Conservation (phyloP, 1,139 yeast genomes). For the Yamadazyma atlantica region DNA sequence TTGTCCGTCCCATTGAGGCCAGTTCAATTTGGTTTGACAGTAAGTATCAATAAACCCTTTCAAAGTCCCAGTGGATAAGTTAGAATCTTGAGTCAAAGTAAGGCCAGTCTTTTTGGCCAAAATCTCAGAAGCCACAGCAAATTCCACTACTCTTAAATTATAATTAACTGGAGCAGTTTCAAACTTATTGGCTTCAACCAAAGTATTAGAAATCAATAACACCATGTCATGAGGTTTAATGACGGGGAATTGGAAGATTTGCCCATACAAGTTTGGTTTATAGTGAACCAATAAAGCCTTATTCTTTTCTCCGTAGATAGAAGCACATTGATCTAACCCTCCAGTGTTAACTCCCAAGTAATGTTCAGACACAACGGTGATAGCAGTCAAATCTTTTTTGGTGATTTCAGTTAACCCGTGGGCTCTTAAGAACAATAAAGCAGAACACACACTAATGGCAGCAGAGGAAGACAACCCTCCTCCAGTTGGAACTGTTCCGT, state of each 20-base stretch:
- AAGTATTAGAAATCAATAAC: constrained; percentile 64
- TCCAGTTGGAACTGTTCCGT: constrained; percentile 73
- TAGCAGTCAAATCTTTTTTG: constrained; percentile 55
- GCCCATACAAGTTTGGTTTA: constrained; percentile 57
- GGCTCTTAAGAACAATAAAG: constrained; percentile 57
- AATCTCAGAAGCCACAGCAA: constrained; percentile 60
- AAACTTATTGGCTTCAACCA: constrained; percentile 62
- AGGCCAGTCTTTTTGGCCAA: constrained; percentile 51
- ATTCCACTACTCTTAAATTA: constrained; percentile 70
- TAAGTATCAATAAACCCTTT: constrained; percentile 63
- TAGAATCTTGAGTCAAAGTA: constrained; percentile 50
- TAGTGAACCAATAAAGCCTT: constrained; percentile 65
- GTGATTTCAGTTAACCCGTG: constrained; percentile 46
- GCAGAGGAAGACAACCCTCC: constrained; percentile 74
- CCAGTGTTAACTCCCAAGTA: constrained; percentile 75
- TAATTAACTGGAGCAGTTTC: constrained; percentile 72
- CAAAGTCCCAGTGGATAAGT: constrained; percentile 60
- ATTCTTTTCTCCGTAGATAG: constrained; percentile 61
- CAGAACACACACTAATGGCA: constrained; percentile 68
- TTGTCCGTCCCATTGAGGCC: constrained; percentile 46
- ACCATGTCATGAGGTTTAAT: constrained; percentile 43
- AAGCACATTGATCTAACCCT: constrained; percentile 79
- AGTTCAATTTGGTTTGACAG: constrained; percentile 31
- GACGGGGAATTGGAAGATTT: constrained; percentile 56
- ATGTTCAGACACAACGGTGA: constrained; percentile 70